Base-by-base conservation (phyloP, 257 asterid species). In the Haberlea rhodopensis region DNA sequence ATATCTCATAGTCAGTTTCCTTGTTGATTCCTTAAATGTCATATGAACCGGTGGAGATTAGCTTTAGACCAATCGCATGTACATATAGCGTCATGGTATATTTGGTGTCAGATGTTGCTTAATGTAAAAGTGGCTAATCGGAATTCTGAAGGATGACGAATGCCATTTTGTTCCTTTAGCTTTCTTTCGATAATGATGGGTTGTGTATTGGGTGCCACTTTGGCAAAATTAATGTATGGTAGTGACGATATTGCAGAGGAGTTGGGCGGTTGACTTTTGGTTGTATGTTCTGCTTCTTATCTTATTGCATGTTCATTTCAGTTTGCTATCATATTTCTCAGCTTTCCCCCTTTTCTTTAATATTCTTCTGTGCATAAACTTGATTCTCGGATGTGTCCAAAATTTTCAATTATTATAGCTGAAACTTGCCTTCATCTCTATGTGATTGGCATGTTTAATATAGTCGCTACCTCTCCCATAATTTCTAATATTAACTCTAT, bases 371-470 rank as follows among this genome's bases (percentile, higher is more conserved):
- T 55, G 70, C 18, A 8, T 29, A 32, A 5, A 23, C 34, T 10
- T 31, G 4, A 10, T 37, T 5, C n/a, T 37, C n/a, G n/a, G 46
- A 16, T 11, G 4, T 11, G 46, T 64, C 25, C 11, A 48, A 11
- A 6, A 10, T 65, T 32, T 13, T 32, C 22, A 58, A 31, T 10
- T 57, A 10, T 43, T 48, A 56, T 52, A 8, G 27, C 67, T 13
- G 63, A 64, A 76, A 55, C 40, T 21, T 57, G 63, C 60, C 23
- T 57, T 60, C 45, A 58, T 46, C 23, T 63, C 34, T 45, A 57
- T 11, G 5, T 53, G 37, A 15, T 70, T 64, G 71, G 51, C 66
- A 29, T n/a, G 32, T 51, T 25, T 62, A 15, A 43, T 65, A 2
- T 52, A 15, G 24, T 48, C 34, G 40, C 46, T 13, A 21, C 57